Evolutionary conservation across 257 asterid species (phyloP), one percentile per base, ranked within the genome.

Genomic region (Forsythia viridissima): DNA sequence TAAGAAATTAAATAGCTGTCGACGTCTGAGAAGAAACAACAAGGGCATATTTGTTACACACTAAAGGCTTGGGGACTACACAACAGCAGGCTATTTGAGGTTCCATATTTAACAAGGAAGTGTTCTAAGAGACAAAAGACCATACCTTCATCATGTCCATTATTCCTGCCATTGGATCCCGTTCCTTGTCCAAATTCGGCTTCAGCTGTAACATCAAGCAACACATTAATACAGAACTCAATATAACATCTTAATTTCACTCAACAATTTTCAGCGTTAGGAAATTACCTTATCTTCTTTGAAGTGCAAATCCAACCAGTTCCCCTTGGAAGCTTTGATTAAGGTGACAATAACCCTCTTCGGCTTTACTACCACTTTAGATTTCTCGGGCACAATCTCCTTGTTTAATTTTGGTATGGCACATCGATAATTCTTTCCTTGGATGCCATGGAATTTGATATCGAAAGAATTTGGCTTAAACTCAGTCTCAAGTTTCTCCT

Each of bases 81-180:
- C 34, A 30, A 30, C 34, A 30, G 34, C 34, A 30, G 34, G 2
- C 34, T 30, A 30, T 30, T 30, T 30, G 0, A 1, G 34, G 34
- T 30, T 30, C 34, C 0, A 30, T 15, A 43, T 34, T 11, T 16
- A 13, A 41, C 13, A 63, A 13, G 63, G n/a, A 12, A 10, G 20
- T 36, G 18, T 67, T 6, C 70, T 2, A 4, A 36, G 38, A 21
- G 46, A 18, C 66, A 18, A 11, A 18, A 69, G 6, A 3, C 7
- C 8, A 6, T 85, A 91, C 98, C 98, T 93, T 93, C 98, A 93
- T 93, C 86, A 93, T 72, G 83, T 84, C 97, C 98, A 93, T 93
- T 76, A 93, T 90, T 71, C 98, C 97, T 70, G 98, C 93, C 98
- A 93, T 91, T 13, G 97, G 98, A 83, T 93, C 98, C 59, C 85